phyloP scores from a whole-genome alignment of 345 rosid species.

The Noccaea caerulescens region DNA sequence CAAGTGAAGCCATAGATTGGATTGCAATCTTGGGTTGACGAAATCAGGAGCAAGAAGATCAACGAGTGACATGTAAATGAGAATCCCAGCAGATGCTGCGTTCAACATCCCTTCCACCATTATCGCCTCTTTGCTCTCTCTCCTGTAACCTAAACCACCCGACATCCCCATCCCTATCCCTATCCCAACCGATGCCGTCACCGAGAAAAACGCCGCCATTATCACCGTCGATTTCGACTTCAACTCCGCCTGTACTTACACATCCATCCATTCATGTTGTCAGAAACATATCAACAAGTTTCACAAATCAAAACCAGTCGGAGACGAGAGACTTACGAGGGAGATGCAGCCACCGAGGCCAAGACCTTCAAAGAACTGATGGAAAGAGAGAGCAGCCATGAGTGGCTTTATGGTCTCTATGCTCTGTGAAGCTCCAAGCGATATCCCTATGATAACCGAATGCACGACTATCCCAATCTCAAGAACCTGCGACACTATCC shows the following conservation, averaged over 20 bases:
- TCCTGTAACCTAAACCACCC: slow-evolving; percentile 46
- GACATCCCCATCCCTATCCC: slow-evolving; percentile 65
- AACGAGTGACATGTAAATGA: slow-evolving; percentile 84
- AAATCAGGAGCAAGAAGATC: slow-evolving; percentile 78
- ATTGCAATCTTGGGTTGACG: slow-evolving; percentile 61
- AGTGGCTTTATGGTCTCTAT: slow-evolving; percentile 64
- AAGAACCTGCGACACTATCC: slow-evolving; percentile 63
- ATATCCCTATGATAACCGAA: slow-evolving; percentile 69
- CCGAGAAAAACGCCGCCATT: slow-evolving; percentile 75
- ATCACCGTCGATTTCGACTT: slow-evolving; percentile 50
- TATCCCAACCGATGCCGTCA: slow-evolving; percentile 67
- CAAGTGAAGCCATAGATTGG: slow-evolving; percentile 55
- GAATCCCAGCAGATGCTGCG: slow-evolving; percentile 72
- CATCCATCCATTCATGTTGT: background rate
- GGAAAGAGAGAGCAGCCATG: slow-evolving; percentile 68
- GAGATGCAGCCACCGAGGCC: slow-evolving; percentile 85
- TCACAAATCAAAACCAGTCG: background rate
- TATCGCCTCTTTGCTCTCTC: slow-evolving; percentile 53
- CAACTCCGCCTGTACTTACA: slow-evolving; percentile 54
- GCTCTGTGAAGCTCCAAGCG: slow-evolving; percentile 65
- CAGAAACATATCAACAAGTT: background rate
- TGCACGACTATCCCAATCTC: slow-evolving; percentile 79
- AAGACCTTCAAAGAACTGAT: slow-evolving; percentile 82
- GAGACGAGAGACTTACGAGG: slow-evolving; percentile 42
- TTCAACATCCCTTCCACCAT: slow-evolving; percentile 65